Percentiles rank a stretch among this genome's conserved stretches.
phyloP scores from a whole-genome alignment of 139 green algal species.

The Chlamydomonas asymmetrica region DNA sequence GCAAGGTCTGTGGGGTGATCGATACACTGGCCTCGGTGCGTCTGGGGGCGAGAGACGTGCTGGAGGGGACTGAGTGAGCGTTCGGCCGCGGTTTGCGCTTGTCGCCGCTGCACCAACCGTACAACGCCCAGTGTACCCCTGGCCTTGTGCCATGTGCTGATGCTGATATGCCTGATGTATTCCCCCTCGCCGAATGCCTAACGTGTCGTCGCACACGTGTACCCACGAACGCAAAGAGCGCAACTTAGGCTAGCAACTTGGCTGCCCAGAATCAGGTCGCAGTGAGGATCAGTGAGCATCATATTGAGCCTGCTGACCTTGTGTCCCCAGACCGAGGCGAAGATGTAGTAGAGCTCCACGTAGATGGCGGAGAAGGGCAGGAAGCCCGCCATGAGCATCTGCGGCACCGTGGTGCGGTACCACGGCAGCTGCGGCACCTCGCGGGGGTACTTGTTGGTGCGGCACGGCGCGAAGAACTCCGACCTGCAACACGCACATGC shows the following conservation, averaged over 20 bases:
- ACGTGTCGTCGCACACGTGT: not conserved
- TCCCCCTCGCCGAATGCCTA: not conserved
- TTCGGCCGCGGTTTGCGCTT: no score
- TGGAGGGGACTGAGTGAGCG: no score
- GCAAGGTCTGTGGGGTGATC: no score
- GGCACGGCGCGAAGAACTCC: constrained; percentile 62
- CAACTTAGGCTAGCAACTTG: no score
- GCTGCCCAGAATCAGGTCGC: no score
- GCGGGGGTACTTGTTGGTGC: constrained; percentile 91
- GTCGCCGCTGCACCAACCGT: no score
- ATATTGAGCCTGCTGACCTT: constrained; percentile 59
- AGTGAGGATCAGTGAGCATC: not conserved
- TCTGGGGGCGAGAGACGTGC: no score
- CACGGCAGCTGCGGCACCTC: constrained; percentile 89
- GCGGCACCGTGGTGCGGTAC: constrained; percentile 80
- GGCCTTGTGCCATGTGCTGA: not conserved
- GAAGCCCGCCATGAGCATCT: constrained; percentile 95
- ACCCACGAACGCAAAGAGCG: no score
- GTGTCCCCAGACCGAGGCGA: constrained; percentile 94
- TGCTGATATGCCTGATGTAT: not conserved
- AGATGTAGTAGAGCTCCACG: constrained; percentile 99
- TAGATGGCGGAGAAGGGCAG: constrained; percentile 97
- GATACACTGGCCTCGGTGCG: no score
- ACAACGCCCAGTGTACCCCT: not conserved
- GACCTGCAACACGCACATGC: constrained; percentile 4